phyloP scores from a whole-genome alignment of 306 rosid genomes.

The Cicer cuneatum region DNA sequence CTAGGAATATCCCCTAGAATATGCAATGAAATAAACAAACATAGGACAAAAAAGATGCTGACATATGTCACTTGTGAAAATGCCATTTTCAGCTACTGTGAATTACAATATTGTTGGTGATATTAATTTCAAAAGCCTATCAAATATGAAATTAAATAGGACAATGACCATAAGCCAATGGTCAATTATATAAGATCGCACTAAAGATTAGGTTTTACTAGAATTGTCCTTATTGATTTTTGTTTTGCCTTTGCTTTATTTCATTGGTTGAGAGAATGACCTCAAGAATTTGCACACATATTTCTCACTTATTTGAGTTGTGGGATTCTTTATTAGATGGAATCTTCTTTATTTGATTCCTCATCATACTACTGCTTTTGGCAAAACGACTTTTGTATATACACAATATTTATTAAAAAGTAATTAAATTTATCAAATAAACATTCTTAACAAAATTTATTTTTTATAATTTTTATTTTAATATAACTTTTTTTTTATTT shows the following conservation, averaged over 20 bases:
- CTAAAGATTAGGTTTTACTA: conserved; percentile 4
- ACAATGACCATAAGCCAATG: conserved; percentile 15
- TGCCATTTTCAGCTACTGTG: conserved; percentile 30
- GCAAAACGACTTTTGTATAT: conserved; percentile 7
- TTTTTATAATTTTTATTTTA: too few species aligned
- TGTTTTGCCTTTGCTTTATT: background rate
- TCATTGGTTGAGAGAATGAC: conserved; percentile 7
- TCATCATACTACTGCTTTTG: background rate
- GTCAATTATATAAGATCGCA: conserved; percentile 30
- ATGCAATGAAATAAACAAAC: conserved; percentile 37
- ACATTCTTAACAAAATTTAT: background rate
- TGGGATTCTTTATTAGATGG: conserved; percentile 38
- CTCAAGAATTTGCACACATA: background rate
- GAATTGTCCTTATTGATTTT: conserved; percentile 2
- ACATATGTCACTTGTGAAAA: conserved; percentile 35
- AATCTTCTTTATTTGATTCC: conserved; percentile 37
- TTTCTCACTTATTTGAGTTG: conserved; percentile 9
- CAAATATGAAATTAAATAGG: conserved; percentile 21
- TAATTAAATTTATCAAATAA: background rate
- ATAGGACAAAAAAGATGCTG: conserved; percentile 40
- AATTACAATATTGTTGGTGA: conserved; percentile 19
- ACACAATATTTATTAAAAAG: background rate
- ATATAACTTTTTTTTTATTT: too few species aligned
- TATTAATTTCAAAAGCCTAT: background rate
- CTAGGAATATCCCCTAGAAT: conserved; percentile 51